Percentiles rank a stretch among this genome's conserved stretches.
Evolutionary conservation across 1,284 basidiomycete genomes (phyloP).

Genomic region (Trametes versicolor): DNA sequence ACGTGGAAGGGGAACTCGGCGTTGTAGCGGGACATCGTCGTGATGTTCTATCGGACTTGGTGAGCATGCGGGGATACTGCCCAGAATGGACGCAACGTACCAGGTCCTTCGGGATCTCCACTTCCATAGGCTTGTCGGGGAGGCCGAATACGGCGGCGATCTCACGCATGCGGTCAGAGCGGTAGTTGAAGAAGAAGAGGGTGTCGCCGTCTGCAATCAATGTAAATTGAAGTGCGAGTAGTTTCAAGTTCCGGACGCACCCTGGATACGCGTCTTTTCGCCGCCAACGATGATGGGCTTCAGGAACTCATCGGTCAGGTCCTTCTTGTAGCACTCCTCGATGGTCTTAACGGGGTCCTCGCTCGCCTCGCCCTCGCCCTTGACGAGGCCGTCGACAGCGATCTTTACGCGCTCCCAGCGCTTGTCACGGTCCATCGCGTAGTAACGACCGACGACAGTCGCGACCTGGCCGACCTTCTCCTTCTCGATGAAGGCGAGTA

Average conservation of each 20-base stretch:
- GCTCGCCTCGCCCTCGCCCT: constrained; percentile 75
- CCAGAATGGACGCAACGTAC: constrained; percentile 51
- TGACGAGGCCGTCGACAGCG: constrained; percentile 84
- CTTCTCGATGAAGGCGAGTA: constrained; percentile 81
- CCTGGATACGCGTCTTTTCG: constrained; percentile 82
- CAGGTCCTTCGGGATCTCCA: constrained; percentile 84
- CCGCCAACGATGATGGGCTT: constrained; percentile 91
- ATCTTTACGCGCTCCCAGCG: constrained; percentile 93
- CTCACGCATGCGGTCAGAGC: constrained; percentile 94
- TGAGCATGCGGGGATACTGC: constrained; percentile 2
- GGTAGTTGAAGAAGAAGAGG: constrained; percentile 94
- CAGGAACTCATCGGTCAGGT: constrained; percentile 92
- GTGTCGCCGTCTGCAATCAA: constrained; percentile 68
- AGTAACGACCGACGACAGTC: constrained; percentile 89
- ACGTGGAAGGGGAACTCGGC: constrained; percentile 86
- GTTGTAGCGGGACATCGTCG: constrained; percentile 95
- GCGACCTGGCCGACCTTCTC: constrained; percentile 80
- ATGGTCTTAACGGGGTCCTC: constrained; percentile 74
- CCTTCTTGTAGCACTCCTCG: constrained; percentile 78
- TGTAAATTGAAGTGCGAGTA: neutral
- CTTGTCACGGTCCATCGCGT: constrained; percentile 96
- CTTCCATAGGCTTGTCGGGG: constrained; percentile 84
- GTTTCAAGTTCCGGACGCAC: constrained; percentile 46
- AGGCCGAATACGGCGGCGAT: constrained; percentile 83
- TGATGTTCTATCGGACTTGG: constrained; percentile 66